phyloP scores from a whole-genome alignment of 352 stramenopile genomes.

The Phytophthora pseudosyringae region DNA sequence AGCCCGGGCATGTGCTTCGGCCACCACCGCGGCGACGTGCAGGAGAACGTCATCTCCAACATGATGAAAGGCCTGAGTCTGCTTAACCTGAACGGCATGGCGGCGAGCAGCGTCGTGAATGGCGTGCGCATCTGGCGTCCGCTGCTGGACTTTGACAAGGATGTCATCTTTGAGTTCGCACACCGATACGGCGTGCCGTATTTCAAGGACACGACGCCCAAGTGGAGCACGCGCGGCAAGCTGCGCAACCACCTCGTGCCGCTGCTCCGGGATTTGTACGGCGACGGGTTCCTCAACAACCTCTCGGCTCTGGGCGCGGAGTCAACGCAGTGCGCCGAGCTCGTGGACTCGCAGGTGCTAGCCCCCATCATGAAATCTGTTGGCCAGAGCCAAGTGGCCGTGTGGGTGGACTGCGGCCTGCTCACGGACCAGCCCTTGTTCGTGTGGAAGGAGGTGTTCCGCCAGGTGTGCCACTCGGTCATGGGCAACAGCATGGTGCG shows the following conservation, averaged over 20 bases:
- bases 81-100: constrained; percentile 96
- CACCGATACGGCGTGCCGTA: constrained; percentile 96
- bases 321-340: constrained; percentile 78
- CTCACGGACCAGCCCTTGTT: constrained; percentile 75
- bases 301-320: constrained; percentile 80
- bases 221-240: constrained; percentile 97
- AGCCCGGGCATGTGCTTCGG: constrained; percentile 95
- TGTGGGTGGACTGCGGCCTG: constrained; percentile 74
- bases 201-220: constrained; percentile 97
- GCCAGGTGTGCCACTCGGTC: constrained; percentile 75
- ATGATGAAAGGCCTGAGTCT: constrained; percentile 95
- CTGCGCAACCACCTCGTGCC: constrained; percentile 95
- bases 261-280: constrained; percentile 96
- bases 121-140: constrained; percentile 91
- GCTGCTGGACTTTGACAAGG: constrained; percentile 94
- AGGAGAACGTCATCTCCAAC: constrained; percentile 99
- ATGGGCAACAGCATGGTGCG: constrained; percentile 89
- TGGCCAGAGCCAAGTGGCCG: constrained; percentile 59
- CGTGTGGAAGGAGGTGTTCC: constrained; percentile 89
- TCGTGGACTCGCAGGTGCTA: constrained; percentile 66
- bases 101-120: constrained; percentile 75
- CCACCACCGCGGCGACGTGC: constrained; percentile 97
- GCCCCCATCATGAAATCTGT: constrained; percentile 69
- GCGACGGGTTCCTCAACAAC: constrained; percentile 86
- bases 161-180: constrained; percentile 95